These are phyloP conservation scores for Tetrahymena borealis DNA, from an alignment of 73 alveolate genomes.

Conservation along the genomic window DNA sequence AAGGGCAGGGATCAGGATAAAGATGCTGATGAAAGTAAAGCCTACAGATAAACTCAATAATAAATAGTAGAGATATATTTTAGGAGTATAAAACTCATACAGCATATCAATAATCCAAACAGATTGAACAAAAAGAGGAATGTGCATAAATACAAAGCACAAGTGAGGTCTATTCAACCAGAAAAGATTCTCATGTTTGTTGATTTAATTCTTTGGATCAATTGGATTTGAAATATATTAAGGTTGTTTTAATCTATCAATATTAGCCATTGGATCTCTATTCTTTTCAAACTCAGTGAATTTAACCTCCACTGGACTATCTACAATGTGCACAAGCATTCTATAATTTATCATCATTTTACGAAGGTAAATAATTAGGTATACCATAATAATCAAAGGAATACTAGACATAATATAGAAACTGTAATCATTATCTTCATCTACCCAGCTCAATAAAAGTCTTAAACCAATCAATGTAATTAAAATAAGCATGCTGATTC, in stretches of 20 bases:
- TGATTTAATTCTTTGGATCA: not conserved
- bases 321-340: not conserved
- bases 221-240: not conserved
- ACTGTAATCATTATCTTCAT: not conserved
- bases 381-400: not conserved
- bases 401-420: not conserved
- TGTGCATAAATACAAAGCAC: not conserved
- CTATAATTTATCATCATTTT: not conserved
- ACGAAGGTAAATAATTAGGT: not conserved
- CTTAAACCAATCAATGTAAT: not conserved
- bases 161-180: not conserved
- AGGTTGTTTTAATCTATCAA: not conserved
- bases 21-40: not conserved
- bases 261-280: not conserved
- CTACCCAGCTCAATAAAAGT: not conserved
- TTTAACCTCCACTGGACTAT: not conserved
- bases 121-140: not conserved
- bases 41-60: not conserved
- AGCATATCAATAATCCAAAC: not conserved
- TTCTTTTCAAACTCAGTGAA: not conserved
- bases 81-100: not conserved
- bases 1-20: not conserved
- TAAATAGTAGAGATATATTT: not conserved
- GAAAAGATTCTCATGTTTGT: not conserved
- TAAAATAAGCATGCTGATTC: not conserved